Conservation (phyloP, 2,329 filamentous ascomycete species). For the Exophiala xenobiotica region DNA sequence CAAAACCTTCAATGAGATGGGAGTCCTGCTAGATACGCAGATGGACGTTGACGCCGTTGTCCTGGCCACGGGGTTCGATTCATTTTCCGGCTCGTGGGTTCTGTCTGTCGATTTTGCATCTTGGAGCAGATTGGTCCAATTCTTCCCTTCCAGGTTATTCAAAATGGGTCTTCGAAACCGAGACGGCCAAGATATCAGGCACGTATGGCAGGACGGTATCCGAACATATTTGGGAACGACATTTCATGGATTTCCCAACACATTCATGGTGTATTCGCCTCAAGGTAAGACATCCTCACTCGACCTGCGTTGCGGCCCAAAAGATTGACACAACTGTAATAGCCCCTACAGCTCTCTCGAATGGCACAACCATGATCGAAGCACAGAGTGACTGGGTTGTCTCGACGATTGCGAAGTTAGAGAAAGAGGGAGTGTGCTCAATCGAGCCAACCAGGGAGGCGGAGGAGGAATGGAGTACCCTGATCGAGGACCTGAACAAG, state of each 20-base stretch:
- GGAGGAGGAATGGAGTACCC: conserved; percentile 49
- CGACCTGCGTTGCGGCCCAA: background rate
- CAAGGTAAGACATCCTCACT: conserved; percentile 39
- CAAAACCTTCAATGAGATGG: conserved; percentile 12
- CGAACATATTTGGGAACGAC: conserved; percentile 45
- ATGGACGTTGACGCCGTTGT: conserved; percentile 41
- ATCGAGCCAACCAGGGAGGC: conserved; percentile 51
- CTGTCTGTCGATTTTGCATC: background rate
- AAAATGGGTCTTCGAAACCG: conserved; percentile 40
- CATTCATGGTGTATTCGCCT: conserved; percentile 54
- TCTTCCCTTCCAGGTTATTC: conserved; percentile 34
- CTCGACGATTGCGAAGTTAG: conserved; percentile 51
- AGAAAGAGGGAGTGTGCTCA: conserved; percentile 46
- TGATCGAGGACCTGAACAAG: conserved; percentile 48
- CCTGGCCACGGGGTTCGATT: conserved; percentile 47
- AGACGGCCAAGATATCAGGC: conserved; percentile 33
- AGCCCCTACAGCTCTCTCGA: conserved; percentile 28
- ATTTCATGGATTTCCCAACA: conserved; percentile 46
- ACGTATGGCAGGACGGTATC: conserved; percentile 40
- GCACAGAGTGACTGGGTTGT: conserved; percentile 46
- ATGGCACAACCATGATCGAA: conserved; percentile 52
- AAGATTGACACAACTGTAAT: background rate
- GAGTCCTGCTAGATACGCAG: conserved; percentile 18
- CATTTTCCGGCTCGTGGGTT: conserved; percentile 35
- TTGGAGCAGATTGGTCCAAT: background rate